phyloP scores from a whole-genome alignment of 2,329 filamentous ascomycete species.

The Alternaria viburni region DNA sequence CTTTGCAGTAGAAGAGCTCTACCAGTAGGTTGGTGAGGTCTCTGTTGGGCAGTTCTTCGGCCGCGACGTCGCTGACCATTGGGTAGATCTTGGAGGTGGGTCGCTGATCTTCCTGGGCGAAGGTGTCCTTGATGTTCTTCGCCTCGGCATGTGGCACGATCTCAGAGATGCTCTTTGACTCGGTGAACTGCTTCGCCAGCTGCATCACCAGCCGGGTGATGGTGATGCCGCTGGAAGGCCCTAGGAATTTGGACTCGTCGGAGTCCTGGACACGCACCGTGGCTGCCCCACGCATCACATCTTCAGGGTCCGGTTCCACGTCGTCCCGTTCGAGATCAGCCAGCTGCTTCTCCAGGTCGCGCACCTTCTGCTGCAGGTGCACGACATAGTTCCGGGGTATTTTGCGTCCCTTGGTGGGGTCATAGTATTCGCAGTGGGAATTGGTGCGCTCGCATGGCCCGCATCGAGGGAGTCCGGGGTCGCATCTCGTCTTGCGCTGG shows the following conservation, averaged over 20 bases:
- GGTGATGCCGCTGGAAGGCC: constrained; percentile 92
- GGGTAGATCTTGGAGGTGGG: constrained; percentile 83
- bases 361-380: constrained; percentile 85
- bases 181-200: constrained; percentile 90
- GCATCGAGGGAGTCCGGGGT: constrained; percentile 89
- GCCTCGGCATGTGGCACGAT: constrained; percentile 79
- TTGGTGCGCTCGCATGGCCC: constrained; percentile 91
- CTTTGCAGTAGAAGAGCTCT: constrained; percentile 84
- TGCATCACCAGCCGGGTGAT: constrained; percentile 97
- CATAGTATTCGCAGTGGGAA: constrained; percentile 92
- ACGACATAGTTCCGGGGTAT: constrained; percentile 93
- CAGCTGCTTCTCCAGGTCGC: constrained; percentile 80
- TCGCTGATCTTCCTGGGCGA: constrained; percentile 68
- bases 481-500: constrained; percentile 94
- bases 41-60: constrained; percentile 74
- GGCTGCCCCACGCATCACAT: constrained; percentile 85
- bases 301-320: constrained; percentile 74
- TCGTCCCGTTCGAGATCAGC: constrained; percentile 77
- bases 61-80: constrained; percentile 84
- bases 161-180: constrained; percentile 88
- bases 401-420: constrained; percentile 82
- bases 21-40: constrained; percentile 78
- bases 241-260: constrained; percentile 89
- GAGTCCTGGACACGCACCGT: constrained; percentile 83
- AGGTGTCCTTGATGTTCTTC: constrained; percentile 71